Base-by-base conservation (phyloP, 2,329 filamentous ascomycete genomes). In the Endoconidiophora laricicola region DNA sequence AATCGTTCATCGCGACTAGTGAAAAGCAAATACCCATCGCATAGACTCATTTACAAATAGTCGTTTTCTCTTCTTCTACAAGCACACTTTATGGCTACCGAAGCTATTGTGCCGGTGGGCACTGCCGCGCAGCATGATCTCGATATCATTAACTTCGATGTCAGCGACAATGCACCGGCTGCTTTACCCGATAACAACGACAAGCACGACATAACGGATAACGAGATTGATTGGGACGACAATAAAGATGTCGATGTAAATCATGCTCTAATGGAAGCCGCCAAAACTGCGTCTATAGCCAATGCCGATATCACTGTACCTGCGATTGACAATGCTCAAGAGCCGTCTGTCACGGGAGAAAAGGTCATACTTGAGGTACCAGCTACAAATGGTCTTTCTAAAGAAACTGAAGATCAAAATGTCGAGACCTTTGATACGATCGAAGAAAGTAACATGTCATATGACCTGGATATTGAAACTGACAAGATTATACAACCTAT, bases 91-190 rank as follows among this genome's bases (percentile, higher is more conserved):
- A 56, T 56, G 54, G 43, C 50, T n/a, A 50, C 54, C 33, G 53
- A 54, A 41, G 24, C 52, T 23, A 44, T 50, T 26, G 37, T 57
- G 36, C 60, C 60, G 29, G 53, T 56, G 29, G 54, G 52, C 37
- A 45, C 59, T 33, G 9, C 29, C 6, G 59, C 58, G 20, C 49
- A 46, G 4, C 57, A 55, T 22, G 61, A 64, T 38, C 60, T 65
- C 12, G 65, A 67, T 50, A 54, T 65, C 22, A 63, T 66, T 46
- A 60, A 64, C 50, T 67, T 65, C 39, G 65, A 66, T 26, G 63
- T 40, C 16, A 54, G 60, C 47, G 65, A 58, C 41, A 43, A 36
- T 14, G 39, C 24, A 10, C 16, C 50, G 18, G 36, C 40, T 7
- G 16, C 44, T 9, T 45, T 29, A n/a, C 22, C 42, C 33, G 24